Evolutionary conservation across 768 basidiomycete genomes (phyloP).

Genomic region (Chalciporus piperatus): DNA sequence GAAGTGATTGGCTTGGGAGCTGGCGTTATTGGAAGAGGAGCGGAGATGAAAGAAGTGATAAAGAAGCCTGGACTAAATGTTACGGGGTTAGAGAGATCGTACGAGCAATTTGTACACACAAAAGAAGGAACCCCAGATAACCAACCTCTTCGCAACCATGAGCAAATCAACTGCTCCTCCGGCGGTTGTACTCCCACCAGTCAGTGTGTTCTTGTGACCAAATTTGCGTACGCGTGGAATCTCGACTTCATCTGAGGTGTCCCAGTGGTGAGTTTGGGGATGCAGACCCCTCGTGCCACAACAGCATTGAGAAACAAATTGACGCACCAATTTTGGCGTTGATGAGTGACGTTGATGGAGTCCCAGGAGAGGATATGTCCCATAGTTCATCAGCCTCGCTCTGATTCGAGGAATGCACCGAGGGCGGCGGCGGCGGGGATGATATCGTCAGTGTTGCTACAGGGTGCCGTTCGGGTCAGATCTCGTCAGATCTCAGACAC

Average conservation of each 20-base stretch:
- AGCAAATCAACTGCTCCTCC: slow-evolving; percentile 9
- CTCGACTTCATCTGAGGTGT: slow-evolving; percentile 43
- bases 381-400: slow-evolving; percentile 56
- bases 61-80: slow-evolving; percentile 31
- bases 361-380: slow-evolving; percentile 45
- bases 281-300: neutral
- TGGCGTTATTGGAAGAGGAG: slow-evolving; percentile 24
- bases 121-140: slow-evolving; percentile 18
- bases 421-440: slow-evolving; percentile 39
- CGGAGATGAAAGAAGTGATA: slow-evolving; percentile 34
- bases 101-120: slow-evolving; percentile 16
- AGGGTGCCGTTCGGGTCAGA: slow-evolving; percentile 6
- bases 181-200: slow-evolving; percentile 2
- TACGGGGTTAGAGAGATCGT: slow-evolving; percentile 25
- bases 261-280: neutral
- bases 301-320: neutral
- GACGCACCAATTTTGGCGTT: slow-evolving; percentile 51
- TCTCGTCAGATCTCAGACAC: neutral
- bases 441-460: slow-evolving; percentile 39
- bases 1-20: slow-evolving; percentile 17
- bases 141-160: slow-evolving; percentile 21
- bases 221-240: slow-evolving; percentile 53
- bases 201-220: slow-evolving; percentile 30
- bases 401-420: slow-evolving; percentile 33
- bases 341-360: slow-evolving; percentile 38